Evolutionary conservation across 352 stramenopile genomes (phyloP), one percentile per base, ranked within the genome.

Genomic region (Discostella stelligera): DNA sequence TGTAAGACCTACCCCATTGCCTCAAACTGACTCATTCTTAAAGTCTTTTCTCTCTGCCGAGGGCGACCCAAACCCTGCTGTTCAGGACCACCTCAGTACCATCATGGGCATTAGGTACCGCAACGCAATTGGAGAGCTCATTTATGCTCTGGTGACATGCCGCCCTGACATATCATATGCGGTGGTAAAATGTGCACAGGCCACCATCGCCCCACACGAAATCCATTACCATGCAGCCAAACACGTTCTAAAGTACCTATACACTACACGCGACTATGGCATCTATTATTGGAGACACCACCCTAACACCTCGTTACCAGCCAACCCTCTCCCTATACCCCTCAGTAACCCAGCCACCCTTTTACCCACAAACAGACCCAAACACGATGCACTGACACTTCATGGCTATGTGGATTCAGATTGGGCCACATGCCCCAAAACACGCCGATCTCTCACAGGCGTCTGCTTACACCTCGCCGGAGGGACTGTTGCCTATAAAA

Each of bases 111-210:
- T 79, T 54, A 62, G 16, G 49, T 81, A 84, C 63, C 27, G 63
- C n/a, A 37, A 62, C 10, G 50, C n/a, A 6, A 64, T 79, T 37
- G 77, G 77, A 0, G 71, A 84, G 55, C 20, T 84, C 18, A 84
- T 80, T 5, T 81, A 71, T 30, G 77, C 77, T 20, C 49, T 77
- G 48, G 32, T 62, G 1, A 63, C 64, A 3, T 52, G 14, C 14
- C 30, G 64, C 20, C 52, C 62, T 37, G 62, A 70, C 30, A 16
- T 70, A 21, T 46, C 46, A 3, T 70, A 30, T 32, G 50, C 48
- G 0, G 44, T n/a, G 4, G 27, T 65, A 3, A 65, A 65, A 65
- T n/a, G 30, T 49, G 30, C 56, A n/a, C 56, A 65, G 32, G 14
- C 23, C 0, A 65, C n/a, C 7, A 16, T 30, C 1, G 8, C 3